A percentile compares a stretch with the other conserved stretches of the same genome.
phyloP scores from a whole-genome alignment of 805 yeast species.

The Candida succiphila region DNA sequence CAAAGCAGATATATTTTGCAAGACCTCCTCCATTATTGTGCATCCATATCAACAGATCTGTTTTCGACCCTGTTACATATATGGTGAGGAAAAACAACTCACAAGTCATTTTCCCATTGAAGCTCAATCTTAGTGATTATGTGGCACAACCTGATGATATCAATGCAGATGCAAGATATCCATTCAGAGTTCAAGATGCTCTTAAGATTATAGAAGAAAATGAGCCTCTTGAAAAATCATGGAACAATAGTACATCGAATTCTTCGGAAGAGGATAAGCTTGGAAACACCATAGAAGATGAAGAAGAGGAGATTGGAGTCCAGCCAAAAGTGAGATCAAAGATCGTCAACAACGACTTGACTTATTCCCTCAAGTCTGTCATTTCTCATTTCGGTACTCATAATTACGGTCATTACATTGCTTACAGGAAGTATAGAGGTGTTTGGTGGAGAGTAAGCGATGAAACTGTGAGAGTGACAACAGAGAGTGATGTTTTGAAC shows the following conservation, averaged over 20 bases:
- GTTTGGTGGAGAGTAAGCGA: slow-evolving; percentile 96
- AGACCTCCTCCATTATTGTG: slow-evolving; percentile 78
- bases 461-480: slow-evolving; percentile 72
- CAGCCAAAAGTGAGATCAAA: slow-evolving; percentile 1
- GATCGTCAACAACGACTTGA: slow-evolving; percentile 28
- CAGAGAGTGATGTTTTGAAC: slow-evolving; percentile 68
- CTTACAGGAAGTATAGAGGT: slow-evolving; percentile 72
- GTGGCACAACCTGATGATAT: slow-evolving; percentile 61
- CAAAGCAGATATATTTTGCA: slow-evolving; percentile 72
- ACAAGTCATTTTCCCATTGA: slow-evolving; percentile 64
- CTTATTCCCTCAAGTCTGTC: slow-evolving; percentile 72
- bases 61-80: slow-evolving; percentile 80
- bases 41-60: slow-evolving; percentile 87
- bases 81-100: slow-evolving; percentile 79
- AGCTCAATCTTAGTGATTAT: slow-evolving; percentile 57
- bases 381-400: slow-evolving; percentile 94
- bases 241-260: slow-evolving; percentile 4
- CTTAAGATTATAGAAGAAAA: slow-evolving; percentile 10
- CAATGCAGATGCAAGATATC: slow-evolving; percentile 70
- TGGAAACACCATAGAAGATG: background rate
- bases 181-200: slow-evolving; percentile 58
- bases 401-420: slow-evolving; percentile 94
- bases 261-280: background rate
- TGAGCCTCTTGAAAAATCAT: slow-evolving; percentile 1
- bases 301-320: background rate